phyloP scores from a whole-genome alignment of 305 asterid genomes.

The Ilex paraguariensis region DNA sequence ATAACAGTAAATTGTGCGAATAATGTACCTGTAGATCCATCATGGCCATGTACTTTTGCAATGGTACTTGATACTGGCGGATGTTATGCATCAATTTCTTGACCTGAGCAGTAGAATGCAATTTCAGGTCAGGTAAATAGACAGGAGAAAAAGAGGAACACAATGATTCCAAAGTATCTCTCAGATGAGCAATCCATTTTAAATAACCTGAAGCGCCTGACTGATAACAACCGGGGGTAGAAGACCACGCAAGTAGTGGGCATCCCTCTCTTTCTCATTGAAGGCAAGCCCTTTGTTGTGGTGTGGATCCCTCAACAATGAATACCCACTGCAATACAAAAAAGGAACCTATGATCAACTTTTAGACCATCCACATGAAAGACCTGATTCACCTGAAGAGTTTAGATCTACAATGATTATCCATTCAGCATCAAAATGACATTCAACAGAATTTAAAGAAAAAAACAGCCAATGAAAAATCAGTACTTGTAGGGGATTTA shows the following conservation, averaged over 20 bases:
- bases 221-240: constrained; percentile 74
- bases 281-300: constrained; percentile 93
- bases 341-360: constrained; percentile 7
- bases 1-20: not conserved
- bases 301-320: constrained; percentile 83
- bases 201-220: constrained; percentile 73
- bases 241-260: constrained; percentile 83
- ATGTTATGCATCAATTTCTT: constrained; percentile 78
- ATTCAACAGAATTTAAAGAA: too few species aligned
- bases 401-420: too few species aligned
- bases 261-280: constrained; percentile 81
- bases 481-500: too few species aligned
- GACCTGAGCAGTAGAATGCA: constrained; percentile 39
- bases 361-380: not conserved
- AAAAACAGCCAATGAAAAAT: too few species aligned
- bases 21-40: constrained; percentile 93
- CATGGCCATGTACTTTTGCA: constrained; percentile 95
- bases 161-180: not conserved
- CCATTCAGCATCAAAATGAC: too few species aligned
- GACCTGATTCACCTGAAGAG: not conserved
- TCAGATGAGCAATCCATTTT: constrained; percentile 11
- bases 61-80: constrained; percentile 83
- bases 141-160: not conserved
- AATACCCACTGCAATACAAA: constrained; percentile 60
- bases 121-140: not conserved